These are phyloP conservation scores for Acidomyces sp. DNA, from an alignment of 495 filamentous ascomycete genomes.

Conservation along the genomic window DNA sequence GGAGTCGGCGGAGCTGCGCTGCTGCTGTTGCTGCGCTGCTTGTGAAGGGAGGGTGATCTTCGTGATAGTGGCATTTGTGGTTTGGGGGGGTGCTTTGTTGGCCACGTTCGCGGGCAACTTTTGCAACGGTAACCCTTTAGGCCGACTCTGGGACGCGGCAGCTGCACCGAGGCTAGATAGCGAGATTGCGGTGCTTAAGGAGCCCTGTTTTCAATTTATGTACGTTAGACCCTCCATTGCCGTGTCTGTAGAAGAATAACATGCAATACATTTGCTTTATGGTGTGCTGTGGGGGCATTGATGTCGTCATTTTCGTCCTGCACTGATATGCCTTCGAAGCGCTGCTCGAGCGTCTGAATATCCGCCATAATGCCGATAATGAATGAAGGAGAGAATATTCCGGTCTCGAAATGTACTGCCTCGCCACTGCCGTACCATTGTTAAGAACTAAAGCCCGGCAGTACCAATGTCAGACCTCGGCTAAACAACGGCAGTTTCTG, in stretches of 20 bases:
- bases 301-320: conserved; percentile 30
- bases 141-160: conserved; percentile 22
- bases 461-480: too few relatives aligned
- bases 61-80: conserved; percentile 33
- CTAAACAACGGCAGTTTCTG: too few relatives aligned
- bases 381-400: too few relatives aligned
- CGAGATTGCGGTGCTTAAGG: conserved; percentile 26
- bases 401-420: too few relatives aligned
- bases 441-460: too few relatives aligned
- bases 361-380: conserved; percentile 19
- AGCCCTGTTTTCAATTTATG: conserved; percentile 21
- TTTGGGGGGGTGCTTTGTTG: conserved; percentile 6
- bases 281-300: conserved; percentile 20
- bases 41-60: conserved; percentile 56
- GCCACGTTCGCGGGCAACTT: conserved; percentile 26
- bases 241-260: conserved; percentile 1
- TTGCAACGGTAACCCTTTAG: conserved; percentile 33
- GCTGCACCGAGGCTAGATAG: conserved; percentile 25
- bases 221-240: not conserved
- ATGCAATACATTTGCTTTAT: conserved; percentile 27
- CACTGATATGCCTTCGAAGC: conserved; percentile 28
- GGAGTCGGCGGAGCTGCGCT: conserved; percentile 32
- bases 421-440: too few relatives aligned
- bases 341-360: conserved; percentile 26
- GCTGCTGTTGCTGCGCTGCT: conserved; percentile 43